These are phyloP conservation scores for Eutypella sp. DNA, from an alignment of 2,329 filamentous ascomycete species.

Conservation along the genomic window DNA sequence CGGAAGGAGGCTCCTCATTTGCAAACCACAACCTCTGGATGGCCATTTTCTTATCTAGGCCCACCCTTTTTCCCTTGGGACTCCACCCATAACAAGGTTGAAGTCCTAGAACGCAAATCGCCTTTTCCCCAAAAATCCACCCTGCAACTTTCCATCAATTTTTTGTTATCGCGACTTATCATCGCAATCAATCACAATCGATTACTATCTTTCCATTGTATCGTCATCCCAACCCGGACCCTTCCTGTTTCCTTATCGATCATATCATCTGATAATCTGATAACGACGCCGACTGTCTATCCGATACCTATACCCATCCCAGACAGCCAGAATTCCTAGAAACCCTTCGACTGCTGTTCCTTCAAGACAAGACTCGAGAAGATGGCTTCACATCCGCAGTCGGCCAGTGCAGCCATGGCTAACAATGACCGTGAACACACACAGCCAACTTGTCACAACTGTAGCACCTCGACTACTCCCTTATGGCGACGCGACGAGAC, in stretches of 20 bases:
- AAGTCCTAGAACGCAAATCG: not conserved
- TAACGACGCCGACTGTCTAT: no score
- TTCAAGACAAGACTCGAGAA: no score
- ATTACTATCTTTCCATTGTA: slow-evolving; percentile 13
- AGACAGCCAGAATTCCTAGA: no score
- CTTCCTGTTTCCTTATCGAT: no score
- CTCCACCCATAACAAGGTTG: slow-evolving; percentile 3
- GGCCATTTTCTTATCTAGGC: slow-evolving; percentile 14
- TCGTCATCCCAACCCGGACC: slow-evolving; percentile 7
- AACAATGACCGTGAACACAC: slow-evolving; percentile 54
- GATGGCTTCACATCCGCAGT: slow-evolving; percentile 33
- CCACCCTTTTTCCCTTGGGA: slow-evolving; percentile 15
- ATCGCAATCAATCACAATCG: slow-evolving; percentile 11
- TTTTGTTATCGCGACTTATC: slow-evolving; percentile 1
- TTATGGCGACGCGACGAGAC: slow-evolving; percentile 96
- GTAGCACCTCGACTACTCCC: slow-evolving; percentile 89
- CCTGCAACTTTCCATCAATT: slow-evolving; percentile 1
- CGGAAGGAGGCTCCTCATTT: not conserved
- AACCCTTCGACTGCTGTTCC: no score
- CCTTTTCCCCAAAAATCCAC: not conserved
- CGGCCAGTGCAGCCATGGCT: slow-evolving; percentile 44
- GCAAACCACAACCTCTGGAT: slow-evolving; percentile 6
- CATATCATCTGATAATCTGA: slow-evolving; percentile 8
- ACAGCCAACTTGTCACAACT: slow-evolving; percentile 97
- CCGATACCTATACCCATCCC: no score